Conservation (phyloP, 1,139 yeast species). For the Scheffersomyces titani region DNA sequence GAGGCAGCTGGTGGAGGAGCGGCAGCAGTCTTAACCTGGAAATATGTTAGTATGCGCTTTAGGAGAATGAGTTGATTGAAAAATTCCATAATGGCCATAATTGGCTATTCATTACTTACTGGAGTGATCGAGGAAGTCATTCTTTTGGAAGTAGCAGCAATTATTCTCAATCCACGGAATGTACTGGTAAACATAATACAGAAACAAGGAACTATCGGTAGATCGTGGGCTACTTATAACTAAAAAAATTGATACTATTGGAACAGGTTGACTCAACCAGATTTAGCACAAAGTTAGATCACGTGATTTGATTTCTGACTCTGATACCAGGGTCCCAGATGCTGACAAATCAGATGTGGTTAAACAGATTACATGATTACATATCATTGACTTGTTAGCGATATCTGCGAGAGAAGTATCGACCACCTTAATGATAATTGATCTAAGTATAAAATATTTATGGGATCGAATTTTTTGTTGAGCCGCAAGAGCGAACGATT, state of each 20-base stretch:
- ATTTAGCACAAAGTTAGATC: background rate
- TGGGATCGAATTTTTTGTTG: background rate
- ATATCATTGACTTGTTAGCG: background rate
- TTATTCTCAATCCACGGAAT: conserved; percentile 10
- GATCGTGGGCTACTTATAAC: background rate
- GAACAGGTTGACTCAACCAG: background rate
- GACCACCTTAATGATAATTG: background rate
- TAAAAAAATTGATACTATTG: background rate
- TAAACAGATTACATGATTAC: too few relatives aligned
- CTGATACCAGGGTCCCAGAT: background rate
- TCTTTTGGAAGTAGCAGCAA: conserved; percentile 10
- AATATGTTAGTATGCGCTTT: conserved; percentile 24
- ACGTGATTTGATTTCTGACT: background rate
- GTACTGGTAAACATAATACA: background rate
- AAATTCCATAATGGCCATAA: background rate
- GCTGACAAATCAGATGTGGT: background rate
- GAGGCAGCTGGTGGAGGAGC: conserved; percentile 98
- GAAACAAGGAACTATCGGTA: background rate
- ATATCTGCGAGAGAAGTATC: background rate
- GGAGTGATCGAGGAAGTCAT: conserved; percentile 19
- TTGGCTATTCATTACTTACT: conserved; percentile 11
- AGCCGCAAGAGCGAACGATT: background rate
- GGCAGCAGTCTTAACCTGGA: conserved; percentile 60
- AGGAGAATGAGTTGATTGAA: background rate
- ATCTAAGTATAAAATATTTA: too few relatives aligned